Percentiles rank a stretch among this genome's conserved stretches.
phyloP scores from a whole-genome alignment of 1,284 basidiomycete genomes.

The Sanghuangporus sanghuang region DNA sequence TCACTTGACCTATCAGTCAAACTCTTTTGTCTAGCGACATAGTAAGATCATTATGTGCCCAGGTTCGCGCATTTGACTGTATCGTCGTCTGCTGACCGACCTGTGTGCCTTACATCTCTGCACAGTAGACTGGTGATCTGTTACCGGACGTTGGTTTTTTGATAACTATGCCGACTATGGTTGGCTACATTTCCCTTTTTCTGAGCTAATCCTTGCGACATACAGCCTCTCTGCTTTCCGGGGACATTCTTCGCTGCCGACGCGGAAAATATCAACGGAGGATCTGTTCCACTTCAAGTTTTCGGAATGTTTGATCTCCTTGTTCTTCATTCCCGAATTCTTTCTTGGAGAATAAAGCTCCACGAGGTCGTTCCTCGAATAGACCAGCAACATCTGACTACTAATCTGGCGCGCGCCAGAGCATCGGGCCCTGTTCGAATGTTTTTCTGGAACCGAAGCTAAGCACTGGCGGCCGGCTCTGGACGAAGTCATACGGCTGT shows the following conservation, averaged over 20 bases:
- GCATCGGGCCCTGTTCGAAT: neutral
- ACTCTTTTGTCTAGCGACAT: neutral
- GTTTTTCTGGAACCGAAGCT: neutral
- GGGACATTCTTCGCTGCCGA: neutral
- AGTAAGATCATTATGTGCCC: neutral
- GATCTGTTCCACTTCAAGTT: neutral
- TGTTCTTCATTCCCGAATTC: neutral
- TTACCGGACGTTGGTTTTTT: neutral
- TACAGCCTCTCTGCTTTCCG: neutral
- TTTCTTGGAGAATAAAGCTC: neutral
- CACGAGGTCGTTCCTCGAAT: neutral
- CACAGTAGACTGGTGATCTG: neutral
- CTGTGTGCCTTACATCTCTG: neutral
- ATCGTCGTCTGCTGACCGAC: neutral
- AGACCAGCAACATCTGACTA: constrained; percentile 2
- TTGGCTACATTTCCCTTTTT: neutral
- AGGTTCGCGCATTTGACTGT: neutral
- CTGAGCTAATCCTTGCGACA: neutral
- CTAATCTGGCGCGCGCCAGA: neutral
- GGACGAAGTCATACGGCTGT: neutral
- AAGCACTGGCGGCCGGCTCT: neutral
- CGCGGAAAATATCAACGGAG: neutral
- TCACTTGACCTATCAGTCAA: neutral
- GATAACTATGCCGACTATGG: neutral
- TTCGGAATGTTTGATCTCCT: neutral